Conservation (phyloP, 306 rosid species). For the Inga oerstediana region DNA sequence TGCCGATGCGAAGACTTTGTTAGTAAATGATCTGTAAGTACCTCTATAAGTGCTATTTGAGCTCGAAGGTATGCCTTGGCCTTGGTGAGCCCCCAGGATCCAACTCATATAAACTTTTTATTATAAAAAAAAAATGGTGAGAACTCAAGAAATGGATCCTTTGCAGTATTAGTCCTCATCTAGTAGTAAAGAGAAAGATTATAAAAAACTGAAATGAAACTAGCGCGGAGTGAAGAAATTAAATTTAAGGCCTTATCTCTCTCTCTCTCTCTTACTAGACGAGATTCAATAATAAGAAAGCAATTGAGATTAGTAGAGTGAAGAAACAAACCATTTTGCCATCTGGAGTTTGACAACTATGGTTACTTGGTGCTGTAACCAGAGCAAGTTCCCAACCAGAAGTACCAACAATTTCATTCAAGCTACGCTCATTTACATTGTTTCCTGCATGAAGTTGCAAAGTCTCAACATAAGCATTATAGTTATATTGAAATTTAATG, state of each 20-base stretch:
- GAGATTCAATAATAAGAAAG: not conserved
- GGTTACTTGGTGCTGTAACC: constrained; percentile 75
- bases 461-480: not conserved
- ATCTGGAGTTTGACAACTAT: constrained; percentile 41
- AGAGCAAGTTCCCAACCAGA: constrained; percentile 93
- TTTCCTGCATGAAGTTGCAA: constrained; percentile 47
- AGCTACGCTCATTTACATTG: constrained; percentile 39
- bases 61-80: accelerated
- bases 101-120: too few relatives aligned
- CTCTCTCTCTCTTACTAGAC: not conserved
- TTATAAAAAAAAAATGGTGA: too few relatives aligned
- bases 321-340: constrained; percentile 68
- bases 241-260: not conserved
- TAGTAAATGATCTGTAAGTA: too few relatives aligned
- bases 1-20: too few relatives aligned
- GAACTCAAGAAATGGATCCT: too few relatives aligned
- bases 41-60: too few relatives aligned
- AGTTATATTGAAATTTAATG: not conserved
- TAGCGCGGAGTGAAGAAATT: too few relatives aligned
- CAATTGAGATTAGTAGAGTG: constrained; percentile 10
- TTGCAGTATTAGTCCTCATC: too few relatives aligned
- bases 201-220: too few relatives aligned
- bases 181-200: too few relatives aligned
- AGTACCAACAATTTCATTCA: constrained; percentile 57
- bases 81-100: too few relatives aligned